Conservation (phyloP, 2,329 filamentous ascomycete genomes). For the Fusarium sp. region DNA sequence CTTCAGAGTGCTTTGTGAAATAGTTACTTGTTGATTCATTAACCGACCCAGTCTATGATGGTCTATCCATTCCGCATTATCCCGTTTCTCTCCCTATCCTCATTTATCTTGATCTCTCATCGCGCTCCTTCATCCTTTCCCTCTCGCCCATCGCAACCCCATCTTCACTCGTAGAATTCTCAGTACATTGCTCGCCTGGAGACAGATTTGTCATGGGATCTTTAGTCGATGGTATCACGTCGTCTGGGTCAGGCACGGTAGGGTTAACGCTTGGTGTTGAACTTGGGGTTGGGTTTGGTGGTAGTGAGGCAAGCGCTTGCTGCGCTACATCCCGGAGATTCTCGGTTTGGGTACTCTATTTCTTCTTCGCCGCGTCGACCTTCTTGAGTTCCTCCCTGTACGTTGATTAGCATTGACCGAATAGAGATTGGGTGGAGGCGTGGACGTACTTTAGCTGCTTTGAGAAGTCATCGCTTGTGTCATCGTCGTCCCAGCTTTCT, state of each 20-base stretch:
- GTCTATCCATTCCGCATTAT: conserved; percentile 39
- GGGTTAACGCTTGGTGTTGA: too few species aligned
- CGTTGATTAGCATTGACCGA: conserved; percentile 14
- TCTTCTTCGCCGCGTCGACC: conserved; percentile 82
- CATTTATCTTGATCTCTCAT: neutral
- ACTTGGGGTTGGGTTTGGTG: too few species aligned
- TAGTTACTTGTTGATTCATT: conserved; percentile 38
- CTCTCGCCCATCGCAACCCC: neutral
- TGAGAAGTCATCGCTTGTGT: conserved; percentile 96
- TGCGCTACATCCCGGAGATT: neutral
- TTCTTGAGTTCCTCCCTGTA: conserved; percentile 92
- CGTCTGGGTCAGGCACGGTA: too few species aligned
- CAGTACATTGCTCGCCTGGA: too few species aligned
- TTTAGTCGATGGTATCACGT: too few species aligned
- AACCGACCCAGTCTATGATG: conserved; percentile 42
- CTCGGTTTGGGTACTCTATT: conserved; percentile 54
- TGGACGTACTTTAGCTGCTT: conserved; percentile 87
- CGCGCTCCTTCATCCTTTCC: neutral
- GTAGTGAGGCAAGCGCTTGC: too few species aligned
- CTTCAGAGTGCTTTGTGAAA: conserved; percentile 1
- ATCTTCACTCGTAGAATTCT: too few species aligned
- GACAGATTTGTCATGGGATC: too few species aligned
- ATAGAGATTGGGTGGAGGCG: neutral
- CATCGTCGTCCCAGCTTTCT: conserved; percentile 99
- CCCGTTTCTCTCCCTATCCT: conserved; percentile 35